Evolutionary conservation across 768 basidiomycete species (phyloP).

Genomic region (Dentipellis sp.): DNA sequence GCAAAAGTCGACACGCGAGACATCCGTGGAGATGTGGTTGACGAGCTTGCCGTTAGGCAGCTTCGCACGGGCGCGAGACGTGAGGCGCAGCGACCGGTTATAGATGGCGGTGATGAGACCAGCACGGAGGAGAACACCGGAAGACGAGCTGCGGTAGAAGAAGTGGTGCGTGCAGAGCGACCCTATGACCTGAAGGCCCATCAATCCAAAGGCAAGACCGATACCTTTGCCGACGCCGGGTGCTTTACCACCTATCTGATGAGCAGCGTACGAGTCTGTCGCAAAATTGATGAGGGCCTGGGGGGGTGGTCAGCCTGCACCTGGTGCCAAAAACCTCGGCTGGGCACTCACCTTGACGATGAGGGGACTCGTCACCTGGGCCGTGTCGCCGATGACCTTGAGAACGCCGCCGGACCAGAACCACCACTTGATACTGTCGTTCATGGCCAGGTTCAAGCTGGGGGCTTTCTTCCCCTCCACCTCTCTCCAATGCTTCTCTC

Average conservation of each 20-base stretch:
- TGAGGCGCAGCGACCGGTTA: slow-evolving; percentile 63
- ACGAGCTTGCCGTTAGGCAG: slow-evolving; percentile 85
- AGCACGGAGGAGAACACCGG: slow-evolving; percentile 74
- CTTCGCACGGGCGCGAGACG: slow-evolving; percentile 68
- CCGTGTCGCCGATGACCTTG: slow-evolving; percentile 56
- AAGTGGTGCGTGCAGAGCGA: slow-evolving; percentile 73
- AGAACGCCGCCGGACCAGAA: slow-evolving; percentile 65
- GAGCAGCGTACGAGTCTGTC: slow-evolving; percentile 42
- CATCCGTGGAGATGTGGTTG: slow-evolving; percentile 89
- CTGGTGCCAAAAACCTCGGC: background rate
- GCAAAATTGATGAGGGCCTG: slow-evolving; percentile 69
- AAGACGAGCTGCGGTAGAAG: slow-evolving; percentile 66
- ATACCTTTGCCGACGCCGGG: slow-evolving; percentile 51
- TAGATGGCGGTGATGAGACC: slow-evolving; percentile 88
- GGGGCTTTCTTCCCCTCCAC: slow-evolving; percentile 51
- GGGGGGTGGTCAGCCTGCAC: background rate
- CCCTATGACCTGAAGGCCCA: slow-evolving; percentile 56
- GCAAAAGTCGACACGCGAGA: slow-evolving; percentile 87
- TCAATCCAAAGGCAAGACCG: slow-evolving; percentile 65
- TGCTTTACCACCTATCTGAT: slow-evolving; percentile 15
- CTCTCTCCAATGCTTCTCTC: slow-evolving; percentile 58
- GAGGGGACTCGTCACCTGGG: slow-evolving; percentile 67
- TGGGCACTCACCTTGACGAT: slow-evolving; percentile 60
- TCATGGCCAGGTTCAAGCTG: slow-evolving; percentile 61
- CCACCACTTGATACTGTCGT: slow-evolving; percentile 69